Conservation (phyloP, 805 yeast genomes). For the Tetrapisispora arboricola region DNA sequence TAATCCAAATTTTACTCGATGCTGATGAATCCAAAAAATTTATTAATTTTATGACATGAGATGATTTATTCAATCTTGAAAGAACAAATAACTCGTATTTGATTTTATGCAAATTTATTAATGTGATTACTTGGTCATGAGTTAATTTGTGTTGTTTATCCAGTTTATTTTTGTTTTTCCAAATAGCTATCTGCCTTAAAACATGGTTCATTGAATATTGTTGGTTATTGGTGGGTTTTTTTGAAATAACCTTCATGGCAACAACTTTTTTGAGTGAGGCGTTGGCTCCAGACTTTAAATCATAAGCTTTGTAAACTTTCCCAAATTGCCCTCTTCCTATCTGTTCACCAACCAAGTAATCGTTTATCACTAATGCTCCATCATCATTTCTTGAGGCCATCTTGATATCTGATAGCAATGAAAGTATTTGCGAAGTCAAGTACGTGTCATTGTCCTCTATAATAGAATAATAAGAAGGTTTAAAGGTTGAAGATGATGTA, state of each 20-base stretch:
- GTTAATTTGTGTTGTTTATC: constrained; percentile 3
- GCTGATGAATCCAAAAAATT: constrained; percentile 22
- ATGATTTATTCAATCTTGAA: constrained; percentile 7
- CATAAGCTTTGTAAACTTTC: constrained; percentile 21
- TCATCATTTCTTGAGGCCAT: constrained; percentile 2
- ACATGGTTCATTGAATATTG: constrained; percentile 25
- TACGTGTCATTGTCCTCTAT: constrained; percentile 9
- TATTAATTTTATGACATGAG: constrained; percentile 14
- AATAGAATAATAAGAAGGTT: constrained; percentile 13
- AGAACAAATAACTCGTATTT: constrained; percentile 26
- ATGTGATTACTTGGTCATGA: constrained; percentile 20
- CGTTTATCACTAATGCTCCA: constrained; percentile 7
- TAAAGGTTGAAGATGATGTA: constrained; percentile 1
- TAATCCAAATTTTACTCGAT: constrained; percentile 25
- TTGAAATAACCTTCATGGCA: constrained; percentile 25
- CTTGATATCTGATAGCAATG: constrained; percentile 5
- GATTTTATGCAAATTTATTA: constrained; percentile 24
- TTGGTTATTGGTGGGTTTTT: constrained; percentile 18
- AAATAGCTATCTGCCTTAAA: constrained; percentile 20
- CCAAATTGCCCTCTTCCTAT: constrained; percentile 28
- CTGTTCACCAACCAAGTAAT: constrained; percentile 10
- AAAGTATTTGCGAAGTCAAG: constrained; percentile 6
- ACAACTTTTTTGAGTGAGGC: constrained; percentile 7
- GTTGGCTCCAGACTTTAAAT: background rate
- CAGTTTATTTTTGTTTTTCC: constrained; percentile 9